A percentile compares a stretch with the other conserved stretches of the same genome.
Conservation (phyloP, 352 stramenopile genomes). For the Phytophthora boehmeriae region DNA sequence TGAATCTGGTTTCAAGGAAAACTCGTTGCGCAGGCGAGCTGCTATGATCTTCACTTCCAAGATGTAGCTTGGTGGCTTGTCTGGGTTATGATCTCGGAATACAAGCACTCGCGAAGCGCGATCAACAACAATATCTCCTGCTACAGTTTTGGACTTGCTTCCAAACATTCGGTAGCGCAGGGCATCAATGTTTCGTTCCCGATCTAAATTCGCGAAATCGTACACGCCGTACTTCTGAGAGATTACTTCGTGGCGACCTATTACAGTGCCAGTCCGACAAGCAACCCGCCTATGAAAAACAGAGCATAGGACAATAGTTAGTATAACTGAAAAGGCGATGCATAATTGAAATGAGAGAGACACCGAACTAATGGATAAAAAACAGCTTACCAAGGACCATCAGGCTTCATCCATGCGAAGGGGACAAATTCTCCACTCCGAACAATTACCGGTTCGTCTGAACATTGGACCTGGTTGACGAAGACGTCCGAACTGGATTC, state of each 20-base stretch:
- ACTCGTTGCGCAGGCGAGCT: constrained; percentile 65
- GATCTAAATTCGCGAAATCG: constrained; percentile 86
- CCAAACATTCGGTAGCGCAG: constrained; percentile 76
- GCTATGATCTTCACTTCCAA: constrained; percentile 88
- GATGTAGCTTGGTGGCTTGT: constrained; percentile 67
- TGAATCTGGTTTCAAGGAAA: constrained; percentile 63
- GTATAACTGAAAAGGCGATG: background rate
- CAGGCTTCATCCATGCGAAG: constrained; percentile 83
- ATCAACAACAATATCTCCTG: constrained; percentile 80
- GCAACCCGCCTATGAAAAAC: constrained; percentile 60
- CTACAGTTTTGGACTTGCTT: constrained; percentile 67
- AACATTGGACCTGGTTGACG: constrained; percentile 72
- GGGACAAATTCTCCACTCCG: constrained; percentile 74
- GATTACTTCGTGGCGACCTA: constrained; percentile 52
- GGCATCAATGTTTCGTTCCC: constrained; percentile 72
- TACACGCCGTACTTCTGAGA: constrained; percentile 76
- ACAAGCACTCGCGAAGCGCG: constrained; percentile 81
- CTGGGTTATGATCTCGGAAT: constrained; percentile 69
- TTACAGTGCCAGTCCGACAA: constrained; percentile 60
- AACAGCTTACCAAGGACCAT: constrained; percentile 63
- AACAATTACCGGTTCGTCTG: constrained; percentile 67
- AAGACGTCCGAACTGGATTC: constrained; percentile 78
- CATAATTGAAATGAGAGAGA: background rate
- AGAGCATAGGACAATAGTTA: constrained; percentile 10
- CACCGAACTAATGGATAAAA: background rate